Percentiles rank a stretch among this genome's conserved stretches.
These are phyloP conservation scores for Zizania palustris DNA, from an alignment of 202 grass and related monocot species.

Conservation along the genomic window DNA sequence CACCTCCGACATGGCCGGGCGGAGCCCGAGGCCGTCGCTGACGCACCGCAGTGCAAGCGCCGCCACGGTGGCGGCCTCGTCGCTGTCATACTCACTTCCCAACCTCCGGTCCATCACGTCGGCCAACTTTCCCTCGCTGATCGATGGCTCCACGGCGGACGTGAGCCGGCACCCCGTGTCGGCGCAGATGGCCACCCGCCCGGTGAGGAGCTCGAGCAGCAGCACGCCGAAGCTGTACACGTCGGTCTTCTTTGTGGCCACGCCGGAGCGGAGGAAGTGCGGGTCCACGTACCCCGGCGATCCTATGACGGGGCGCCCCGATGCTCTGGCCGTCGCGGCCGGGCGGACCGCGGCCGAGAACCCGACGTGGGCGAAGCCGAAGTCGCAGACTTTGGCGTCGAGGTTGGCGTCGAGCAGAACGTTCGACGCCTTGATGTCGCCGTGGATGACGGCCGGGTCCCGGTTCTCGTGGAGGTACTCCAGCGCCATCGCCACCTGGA, in stretches of 20 bases:
- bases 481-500: conserved; percentile 74
- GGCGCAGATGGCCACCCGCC: conserved; percentile 55
- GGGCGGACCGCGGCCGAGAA: conserved; percentile 67
- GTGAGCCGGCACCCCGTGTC: conserved; percentile 56
- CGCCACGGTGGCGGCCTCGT: conserved; percentile 53
- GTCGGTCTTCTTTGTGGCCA: conserved; percentile 82
- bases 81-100: conserved; percentile 40
- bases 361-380: conserved; percentile 66
- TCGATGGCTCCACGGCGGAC: conserved; percentile 38
- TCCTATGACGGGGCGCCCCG: conserved; percentile 54
- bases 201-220: conserved; percentile 61
- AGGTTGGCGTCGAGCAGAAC: conserved; percentile 62
- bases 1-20: conserved; percentile 81
- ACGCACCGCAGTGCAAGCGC: conserved; percentile 61
- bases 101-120: conserved; percentile 63
- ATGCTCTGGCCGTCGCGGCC: conserved; percentile 19
- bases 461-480: conserved; percentile 85
- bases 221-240: conserved; percentile 90
- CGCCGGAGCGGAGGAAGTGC: conserved; percentile 74
- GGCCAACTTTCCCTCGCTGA: conserved; percentile 16
- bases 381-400: conserved; percentile 84
- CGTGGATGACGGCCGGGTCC: conserved; percentile 78
- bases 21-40: conserved; percentile 48
- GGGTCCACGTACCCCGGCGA: conserved; percentile 91
- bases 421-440: conserved; percentile 90